Evolutionary conservation across 768 basidiomycete genomes (phyloP).

Genomic region (Mrakia gelida): DNA sequence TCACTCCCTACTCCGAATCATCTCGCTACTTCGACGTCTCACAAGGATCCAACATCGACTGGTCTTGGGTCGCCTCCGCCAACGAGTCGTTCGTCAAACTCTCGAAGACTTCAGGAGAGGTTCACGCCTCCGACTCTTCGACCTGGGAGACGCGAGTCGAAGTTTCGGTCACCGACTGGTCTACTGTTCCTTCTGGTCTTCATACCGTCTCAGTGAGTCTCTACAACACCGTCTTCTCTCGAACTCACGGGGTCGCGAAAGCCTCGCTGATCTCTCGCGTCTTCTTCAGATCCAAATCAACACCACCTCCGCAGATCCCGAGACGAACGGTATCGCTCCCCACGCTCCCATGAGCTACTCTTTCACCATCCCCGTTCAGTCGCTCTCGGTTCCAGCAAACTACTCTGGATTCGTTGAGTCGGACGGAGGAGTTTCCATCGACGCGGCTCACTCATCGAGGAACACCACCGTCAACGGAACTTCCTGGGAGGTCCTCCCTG

Average conservation of each 20-base stretch:
- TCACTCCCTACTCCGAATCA: conserved; percentile 58
- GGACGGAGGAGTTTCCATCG: conserved; percentile 60
- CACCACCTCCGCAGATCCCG: conserved; percentile 4
- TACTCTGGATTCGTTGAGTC: conserved; percentile 59
- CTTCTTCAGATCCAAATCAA: conserved; percentile 4
- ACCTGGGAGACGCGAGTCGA: conserved; percentile 56
- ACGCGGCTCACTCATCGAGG: conserved; percentile 58
- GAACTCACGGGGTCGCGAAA: neutral
- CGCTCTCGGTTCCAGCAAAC: conserved; percentile 30
- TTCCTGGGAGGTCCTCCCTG: conserved; percentile 58
- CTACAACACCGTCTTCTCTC: neutral
- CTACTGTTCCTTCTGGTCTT: conserved; percentile 38
- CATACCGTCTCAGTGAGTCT: neutral
- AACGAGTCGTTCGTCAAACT: conserved; percentile 57
- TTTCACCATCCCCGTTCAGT: neutral
- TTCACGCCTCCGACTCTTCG: conserved; percentile 47
- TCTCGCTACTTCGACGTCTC: conserved; percentile 61
- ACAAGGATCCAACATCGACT: conserved; percentile 60
- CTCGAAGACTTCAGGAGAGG: conserved; percentile 51
- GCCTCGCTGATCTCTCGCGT: neutral
- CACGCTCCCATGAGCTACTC: neutral
- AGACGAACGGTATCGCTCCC: neutral
- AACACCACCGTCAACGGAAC: conserved; percentile 54
- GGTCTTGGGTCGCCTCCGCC: conserved; percentile 47
- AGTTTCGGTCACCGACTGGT: conserved; percentile 58